Percentiles rank a stretch among this genome's conserved stretches.
phyloP scores from a whole-genome alignment of 371 early-diverging fungal genomes.

The Mortierella sp. region DNA sequence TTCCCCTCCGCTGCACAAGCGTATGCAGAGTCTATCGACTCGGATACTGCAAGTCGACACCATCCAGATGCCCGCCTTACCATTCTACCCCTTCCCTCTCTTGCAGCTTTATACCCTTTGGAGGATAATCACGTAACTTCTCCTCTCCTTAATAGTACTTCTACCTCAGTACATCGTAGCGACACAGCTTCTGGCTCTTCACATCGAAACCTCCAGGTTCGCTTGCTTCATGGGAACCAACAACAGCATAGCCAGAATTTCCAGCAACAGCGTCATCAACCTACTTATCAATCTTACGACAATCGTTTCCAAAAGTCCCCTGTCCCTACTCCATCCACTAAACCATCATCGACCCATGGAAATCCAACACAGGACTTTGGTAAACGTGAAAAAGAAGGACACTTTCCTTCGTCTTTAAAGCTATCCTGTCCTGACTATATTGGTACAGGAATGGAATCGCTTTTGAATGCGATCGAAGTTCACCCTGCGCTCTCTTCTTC shows the following conservation, averaged over 20 bases:
- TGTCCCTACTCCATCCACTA: slow-evolving; percentile 1
- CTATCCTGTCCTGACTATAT: slow-evolving; percentile 34
- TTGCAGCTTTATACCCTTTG: slow-evolving; percentile 52
- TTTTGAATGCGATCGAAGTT: slow-evolving; percentile 55
- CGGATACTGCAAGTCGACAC: slow-evolving; percentile 53
- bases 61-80: slow-evolving; percentile 55
- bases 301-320: slow-evolving; percentile 41
- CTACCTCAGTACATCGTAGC: slow-evolving; percentile 29
- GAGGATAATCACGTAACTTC: slow-evolving; percentile 23
- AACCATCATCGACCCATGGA: neutral
- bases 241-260: slow-evolving; percentile 8
- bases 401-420: neutral
- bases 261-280: slow-evolving; percentile 30
- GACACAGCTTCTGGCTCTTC: slow-evolving; percentile 19
- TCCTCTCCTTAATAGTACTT: slow-evolving; percentile 6
- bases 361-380: neutral
- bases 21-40: slow-evolving; percentile 56
- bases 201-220: slow-evolving; percentile 38
- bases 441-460: slow-evolving; percentile 55
- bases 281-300: slow-evolving; percentile 39
- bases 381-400: slow-evolving; percentile 1
- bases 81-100: slow-evolving; percentile 54
- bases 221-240: slow-evolving; percentile 29
- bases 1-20: slow-evolving; percentile 56
- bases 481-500: slow-evolving; percentile 45